Base-by-base conservation (phyloP, 768 basidiomycete genomes). In the Leucocoprinus leucothites region DNA sequence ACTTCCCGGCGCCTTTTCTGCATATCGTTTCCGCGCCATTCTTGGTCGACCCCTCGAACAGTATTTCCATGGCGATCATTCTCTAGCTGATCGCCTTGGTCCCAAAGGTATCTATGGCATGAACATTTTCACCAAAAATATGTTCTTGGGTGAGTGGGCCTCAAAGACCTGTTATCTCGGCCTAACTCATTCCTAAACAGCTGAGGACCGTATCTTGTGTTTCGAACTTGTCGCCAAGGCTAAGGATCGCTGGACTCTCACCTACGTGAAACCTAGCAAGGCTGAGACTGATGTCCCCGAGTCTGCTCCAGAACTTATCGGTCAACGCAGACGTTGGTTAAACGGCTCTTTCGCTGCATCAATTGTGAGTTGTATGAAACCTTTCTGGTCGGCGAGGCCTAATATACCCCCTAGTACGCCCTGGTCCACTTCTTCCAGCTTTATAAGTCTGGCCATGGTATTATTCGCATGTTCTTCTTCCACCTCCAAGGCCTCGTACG, bases 211-310 rank as follows among this genome's bases (percentile, higher is more conserved):
- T 76, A 98, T 98, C 60, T 80, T 98, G 24, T 98, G 95, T 72
- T 98, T 98, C 71, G 95, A 98, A 68, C 78, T 98, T 51, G 94
- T 95, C 19, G 94, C 95, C 9, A 98, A 98, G 71, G 85, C 82
- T 1, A 80, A 81, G 41, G 91, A 92, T 60, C 76, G 80, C 57
- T 98, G 96, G 96, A 91, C 88, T 1, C 73, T 98, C 64, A 88
- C 87, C 13, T 82, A 82, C 48, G 95, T 98, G 65, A 97, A 98
- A 71, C 92, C 94, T 9, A 90, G 89, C 64, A 98, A 95, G 67
- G 94, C 94, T 11, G 94, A 95, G 73, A 96, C 94, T 0, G 94
- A 95, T 75, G 94, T 96, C n/a, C 91, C 91, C 3, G 95, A 98
- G 71, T 74, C 78, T n/a, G 94, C 93, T 7, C 81, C 85, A 9